Evolutionary conservation across 768 basidiomycete species (phyloP), one percentile per base, ranked within the genome.

Genomic region (Rhodotorula taiwanensis): DNA sequence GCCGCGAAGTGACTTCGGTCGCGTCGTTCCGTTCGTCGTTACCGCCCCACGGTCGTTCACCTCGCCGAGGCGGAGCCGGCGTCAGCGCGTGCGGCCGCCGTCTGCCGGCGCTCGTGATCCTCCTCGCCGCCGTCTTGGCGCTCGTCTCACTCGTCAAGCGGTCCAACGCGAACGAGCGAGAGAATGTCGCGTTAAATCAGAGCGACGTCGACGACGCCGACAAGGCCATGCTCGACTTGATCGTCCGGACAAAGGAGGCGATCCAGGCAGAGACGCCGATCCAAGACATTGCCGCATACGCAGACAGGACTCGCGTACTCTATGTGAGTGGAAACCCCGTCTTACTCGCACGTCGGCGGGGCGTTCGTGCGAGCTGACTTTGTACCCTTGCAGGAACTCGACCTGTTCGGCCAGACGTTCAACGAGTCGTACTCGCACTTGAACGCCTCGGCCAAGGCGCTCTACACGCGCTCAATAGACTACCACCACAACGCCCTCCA

Each of bases 401-500:
- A 67, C 43, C 9, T 23, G 18, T 58, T 67, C 41, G 53, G 56
- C 30, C 1, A n/a, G 2, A 11, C 18, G 21, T 49, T 67, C 30
- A 59, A 62, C 43, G 33, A 53, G 39, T 51, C 60, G 6, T 67
- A 52, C 39, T 44, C 66, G 4, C 49, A 41, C n/a, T 50, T 69
- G 8, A 69, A 69, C 43, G 33, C 31, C 5, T 25, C 58, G 10
- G 64, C 62, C 6, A 34, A 54, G 36, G 62, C 55, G 21, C 53
- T 62, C 11, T 69, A 69, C 62, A 36, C 59, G 33, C 55, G 67
- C 33, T 56, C 54, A 4, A 27, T 69, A 14, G 41, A 50, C 15
- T 58, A 64, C 36, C 67, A 69, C 52, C 60, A 65, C 34, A 45
- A 58, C 36, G 13, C 34, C 6, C 64, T 69, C n/a, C 64, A 65